Evolutionary conservation across 768 basidiomycete genomes (phyloP).

Genomic region (Leccinum obscurum): DNA sequence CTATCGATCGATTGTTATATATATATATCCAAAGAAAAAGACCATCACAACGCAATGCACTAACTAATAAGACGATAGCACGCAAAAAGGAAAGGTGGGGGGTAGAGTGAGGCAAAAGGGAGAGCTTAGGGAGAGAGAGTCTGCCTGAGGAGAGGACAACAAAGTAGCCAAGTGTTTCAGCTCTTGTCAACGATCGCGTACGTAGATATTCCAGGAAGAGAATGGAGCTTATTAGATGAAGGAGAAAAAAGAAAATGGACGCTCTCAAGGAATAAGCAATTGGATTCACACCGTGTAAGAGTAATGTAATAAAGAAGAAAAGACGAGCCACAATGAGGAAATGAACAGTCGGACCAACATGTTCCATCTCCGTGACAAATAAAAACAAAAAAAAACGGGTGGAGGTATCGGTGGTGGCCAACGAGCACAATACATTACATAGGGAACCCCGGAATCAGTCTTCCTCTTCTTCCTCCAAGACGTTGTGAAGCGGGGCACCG

Average conservation of each 20-base stretch:
- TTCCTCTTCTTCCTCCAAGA: constrained; percentile 81
- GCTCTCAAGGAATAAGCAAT: constrained; percentile 16
- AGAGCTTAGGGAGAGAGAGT: neutral
- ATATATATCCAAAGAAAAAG: constrained; percentile 6
- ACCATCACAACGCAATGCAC: constrained; percentile 22
- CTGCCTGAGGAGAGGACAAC: constrained; percentile 26
- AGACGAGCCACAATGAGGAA: neutral
- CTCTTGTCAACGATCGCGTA: constrained; percentile 23
- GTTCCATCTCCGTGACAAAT: constrained; percentile 11
- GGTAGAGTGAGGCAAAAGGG: neutral
- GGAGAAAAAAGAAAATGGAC: neutral
- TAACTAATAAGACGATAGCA: constrained; percentile 7
- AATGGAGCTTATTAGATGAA: constrained; percentile 24
- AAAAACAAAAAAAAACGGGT: constrained; percentile 11
- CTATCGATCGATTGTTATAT: neutral
- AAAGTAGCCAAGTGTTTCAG: constrained; percentile 12
- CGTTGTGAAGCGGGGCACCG: constrained; percentile 84
- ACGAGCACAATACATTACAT: constrained; percentile 26
- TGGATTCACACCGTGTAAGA: constrained; percentile 6
- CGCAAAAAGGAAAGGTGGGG: constrained; percentile 1
- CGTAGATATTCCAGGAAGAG: constrained; percentile 16
- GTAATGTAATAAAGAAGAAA: neutral
- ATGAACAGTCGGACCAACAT: constrained; percentile 6
- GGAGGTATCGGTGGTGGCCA: constrained; percentile 27
- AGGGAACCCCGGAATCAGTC: constrained; percentile 31